Evolutionary conservation across 1,284 basidiomycete genomes (phyloP).

Genomic region (Marasmius sp.): DNA sequence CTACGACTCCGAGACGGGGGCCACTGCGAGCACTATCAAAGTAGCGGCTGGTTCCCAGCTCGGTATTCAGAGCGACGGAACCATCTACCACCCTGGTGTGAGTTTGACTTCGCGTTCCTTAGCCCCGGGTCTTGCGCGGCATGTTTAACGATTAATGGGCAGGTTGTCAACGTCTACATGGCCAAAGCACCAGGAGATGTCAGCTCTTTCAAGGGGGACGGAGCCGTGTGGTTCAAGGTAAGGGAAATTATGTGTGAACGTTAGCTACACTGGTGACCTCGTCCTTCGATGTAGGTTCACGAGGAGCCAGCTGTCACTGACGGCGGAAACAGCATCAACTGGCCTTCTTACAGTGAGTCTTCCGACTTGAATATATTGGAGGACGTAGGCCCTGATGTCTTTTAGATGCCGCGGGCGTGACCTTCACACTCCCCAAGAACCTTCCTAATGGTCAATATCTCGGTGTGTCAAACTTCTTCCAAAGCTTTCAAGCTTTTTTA

Average conservation of each 20-base stretch:
- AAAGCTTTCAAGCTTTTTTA: neutral
- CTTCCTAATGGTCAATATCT: slow-evolving; percentile 48
- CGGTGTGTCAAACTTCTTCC: slow-evolving; percentile 3
- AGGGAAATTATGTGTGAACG: neutral
- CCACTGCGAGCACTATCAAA: slow-evolving; percentile 32
- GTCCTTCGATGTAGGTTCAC: slow-evolving; percentile 28
- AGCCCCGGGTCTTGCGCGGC: neutral
- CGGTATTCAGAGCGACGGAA: slow-evolving; percentile 31
- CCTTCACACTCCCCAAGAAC: slow-evolving; percentile 42
- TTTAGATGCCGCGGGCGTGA: slow-evolving; percentile 32
- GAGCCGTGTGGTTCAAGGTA: slow-evolving; percentile 41
- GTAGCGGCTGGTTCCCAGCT: slow-evolving; percentile 35
- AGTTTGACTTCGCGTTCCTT: slow-evolving; percentile 12
- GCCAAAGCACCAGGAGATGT: slow-evolving; percentile 36
- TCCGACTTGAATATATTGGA: neutral
- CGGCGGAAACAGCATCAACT: slow-evolving; percentile 38
- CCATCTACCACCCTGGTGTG: slow-evolving; percentile 42
- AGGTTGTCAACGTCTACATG: slow-evolving; percentile 41
- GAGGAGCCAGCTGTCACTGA: slow-evolving; percentile 39
- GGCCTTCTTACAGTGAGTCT: slow-evolving; percentile 32
- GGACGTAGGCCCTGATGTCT: neutral
- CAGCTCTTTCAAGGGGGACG: slow-evolving; percentile 35
- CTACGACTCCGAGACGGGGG: slow-evolving; percentile 33
- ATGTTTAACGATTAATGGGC: neutral
- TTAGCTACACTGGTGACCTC: neutral